These are phyloP conservation scores for Penicillium thymicola DNA, from an alignment of 2,329 filamentous ascomycete genomes.

Conservation along the genomic window DNA sequence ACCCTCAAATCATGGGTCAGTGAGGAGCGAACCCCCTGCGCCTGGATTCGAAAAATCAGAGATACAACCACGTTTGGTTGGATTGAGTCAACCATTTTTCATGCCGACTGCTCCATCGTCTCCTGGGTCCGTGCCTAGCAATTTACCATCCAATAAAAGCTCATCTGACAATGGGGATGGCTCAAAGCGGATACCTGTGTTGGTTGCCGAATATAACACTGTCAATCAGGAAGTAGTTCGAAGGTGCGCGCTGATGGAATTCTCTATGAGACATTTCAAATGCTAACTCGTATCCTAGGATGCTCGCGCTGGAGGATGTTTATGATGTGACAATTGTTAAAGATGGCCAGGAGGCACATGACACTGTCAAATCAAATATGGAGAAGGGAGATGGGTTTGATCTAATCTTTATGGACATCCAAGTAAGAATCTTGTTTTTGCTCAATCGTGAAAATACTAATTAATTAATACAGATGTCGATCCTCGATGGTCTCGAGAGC, in stretches of 20 bases:
- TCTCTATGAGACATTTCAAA: background rate
- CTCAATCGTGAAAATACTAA: background rate
- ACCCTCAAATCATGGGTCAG: constrained; percentile 22
- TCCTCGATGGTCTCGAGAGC: constrained; percentile 82
- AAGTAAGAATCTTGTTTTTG: constrained; percentile 9
- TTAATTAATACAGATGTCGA: constrained; percentile 65
- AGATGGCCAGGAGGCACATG: constrained; percentile 81
- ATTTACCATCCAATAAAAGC: constrained; percentile 54
- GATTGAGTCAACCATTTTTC: constrained; percentile 81
- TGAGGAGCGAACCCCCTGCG: constrained; percentile 24
- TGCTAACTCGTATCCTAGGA: constrained; percentile 44
- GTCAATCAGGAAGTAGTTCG: constrained; percentile 60
- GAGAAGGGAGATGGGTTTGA: constrained; percentile 69
- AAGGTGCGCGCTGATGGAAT: constrained; percentile 9
- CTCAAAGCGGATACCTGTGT: constrained; percentile 65
- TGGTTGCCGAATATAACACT: constrained; percentile 79
- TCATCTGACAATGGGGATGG: constrained; percentile 61
- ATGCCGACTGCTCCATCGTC: constrained; percentile 32
- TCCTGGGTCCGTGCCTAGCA: constrained; percentile 3
- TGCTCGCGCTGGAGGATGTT: constrained; percentile 53
- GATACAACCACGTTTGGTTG: constrained; percentile 73
- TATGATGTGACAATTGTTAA: constrained; percentile 81
- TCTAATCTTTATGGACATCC: constrained; percentile 93
- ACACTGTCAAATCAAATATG: constrained; percentile 80
- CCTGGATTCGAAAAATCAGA: constrained; percentile 54